phyloP scores from a whole-genome alignment of 1,284 basidiomycete genomes.

The Trichosporon asahii region DNA sequence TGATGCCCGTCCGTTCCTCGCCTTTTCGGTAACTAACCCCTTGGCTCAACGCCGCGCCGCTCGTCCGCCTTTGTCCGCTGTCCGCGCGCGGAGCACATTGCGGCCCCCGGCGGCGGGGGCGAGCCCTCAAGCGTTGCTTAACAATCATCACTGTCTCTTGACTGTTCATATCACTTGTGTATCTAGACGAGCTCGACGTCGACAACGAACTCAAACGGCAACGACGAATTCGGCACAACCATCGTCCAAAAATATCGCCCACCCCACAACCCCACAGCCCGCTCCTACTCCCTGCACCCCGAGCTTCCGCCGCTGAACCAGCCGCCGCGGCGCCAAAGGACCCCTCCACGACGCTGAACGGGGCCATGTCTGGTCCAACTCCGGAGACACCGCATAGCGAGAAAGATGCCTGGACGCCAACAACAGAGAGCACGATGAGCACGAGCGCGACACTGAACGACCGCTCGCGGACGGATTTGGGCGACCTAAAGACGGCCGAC shows the following conservation, averaged over 20 bases:
- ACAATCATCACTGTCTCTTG: too few relatives aligned
- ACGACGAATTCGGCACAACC: too few relatives aligned
- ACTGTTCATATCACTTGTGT: too few relatives aligned
- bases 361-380: neutral
- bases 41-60: neutral
- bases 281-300: too few relatives aligned
- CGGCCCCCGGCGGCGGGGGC: too few relatives aligned
- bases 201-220: neutral
- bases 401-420: neutral
- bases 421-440: neutral
- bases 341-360: neutral
- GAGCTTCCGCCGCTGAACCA: too few relatives aligned
- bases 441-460: neutral
- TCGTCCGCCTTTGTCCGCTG: neutral
- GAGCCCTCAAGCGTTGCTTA: neutral
- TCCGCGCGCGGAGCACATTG: neutral
- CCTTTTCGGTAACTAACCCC: constrained; percentile 1
- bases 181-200: neutral
- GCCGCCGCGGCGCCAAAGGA: neutral
- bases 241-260: neutral
- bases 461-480: too few relatives aligned
- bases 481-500: too few relatives aligned
- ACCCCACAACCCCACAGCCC: neutral
- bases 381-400: neutral
- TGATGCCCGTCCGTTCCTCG: neutral